Conservation (phyloP, 108 stramenopile genomes). For the Fistulifera pelliculosa region DNA sequence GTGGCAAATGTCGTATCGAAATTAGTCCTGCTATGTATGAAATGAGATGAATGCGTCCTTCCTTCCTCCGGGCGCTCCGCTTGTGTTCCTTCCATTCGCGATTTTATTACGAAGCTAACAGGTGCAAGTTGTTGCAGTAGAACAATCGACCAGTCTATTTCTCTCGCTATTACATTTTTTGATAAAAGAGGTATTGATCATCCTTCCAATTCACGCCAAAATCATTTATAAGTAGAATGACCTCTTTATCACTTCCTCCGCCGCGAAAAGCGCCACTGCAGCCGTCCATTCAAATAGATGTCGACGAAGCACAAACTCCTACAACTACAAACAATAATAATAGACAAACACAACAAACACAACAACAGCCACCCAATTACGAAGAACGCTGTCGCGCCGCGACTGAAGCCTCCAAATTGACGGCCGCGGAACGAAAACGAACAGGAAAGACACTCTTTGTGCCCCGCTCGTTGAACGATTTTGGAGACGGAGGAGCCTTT, state of each 20-base stretch:
- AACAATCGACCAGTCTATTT: no score
- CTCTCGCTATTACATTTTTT: no score
- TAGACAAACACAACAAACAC: background rate
- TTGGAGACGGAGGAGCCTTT: conserved; percentile 97
- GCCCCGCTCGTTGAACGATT: conserved; percentile 82
- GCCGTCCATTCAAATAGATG: background rate
- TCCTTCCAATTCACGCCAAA: no score
- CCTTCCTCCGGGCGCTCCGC: no score
- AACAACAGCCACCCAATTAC: conserved; percentile 39
- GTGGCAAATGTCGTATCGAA: no score
- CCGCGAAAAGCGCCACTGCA: conserved; percentile 1
- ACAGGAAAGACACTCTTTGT: conserved; percentile 82
- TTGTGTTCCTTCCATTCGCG: no score
- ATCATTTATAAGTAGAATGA: conserved; percentile 1
- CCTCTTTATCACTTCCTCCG: conserved; percentile 11
- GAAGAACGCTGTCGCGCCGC: conserved; percentile 63
- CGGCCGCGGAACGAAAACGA: conserved; percentile 51
- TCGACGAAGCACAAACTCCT: background rate
- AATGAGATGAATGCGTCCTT: no score
- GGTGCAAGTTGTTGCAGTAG: no score
- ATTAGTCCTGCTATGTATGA: no score
- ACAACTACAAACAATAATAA: background rate
- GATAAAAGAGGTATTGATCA: no score
- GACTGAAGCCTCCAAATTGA: conserved; percentile 38
- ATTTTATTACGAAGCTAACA: no score